Evolutionary conservation across 1,139 yeast species (phyloP), one percentile per base, ranked within the genome.

Genomic region (Yamadazyma atmosphaerica): DNA sequence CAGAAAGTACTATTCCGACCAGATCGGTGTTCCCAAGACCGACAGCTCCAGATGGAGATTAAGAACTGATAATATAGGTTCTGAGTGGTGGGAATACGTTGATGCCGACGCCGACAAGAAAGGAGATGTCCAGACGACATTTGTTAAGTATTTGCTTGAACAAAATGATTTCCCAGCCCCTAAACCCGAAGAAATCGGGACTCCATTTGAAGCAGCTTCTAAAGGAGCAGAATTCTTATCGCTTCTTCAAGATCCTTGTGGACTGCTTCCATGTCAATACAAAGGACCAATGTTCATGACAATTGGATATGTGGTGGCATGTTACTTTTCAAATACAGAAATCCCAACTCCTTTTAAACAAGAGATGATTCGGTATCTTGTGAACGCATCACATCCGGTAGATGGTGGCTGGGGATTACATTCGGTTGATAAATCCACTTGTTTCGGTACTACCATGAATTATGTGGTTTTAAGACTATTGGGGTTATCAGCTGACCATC

Each of bases 381-480:
- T 88, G 14, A 94, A 94, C 56, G 77, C 87, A 0, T 83, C 98
- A 0, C 96, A 92, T 57, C 98, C 97, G 0, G 96, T 89, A 0
- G 99, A 94, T 61, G 99, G 99, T n/a, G 99, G 98, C 1, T 94
- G 99, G 98, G 98, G 98, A 0, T 72, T 94, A 36, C 98, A 92
- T 56, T 79, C 89, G 3, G 82, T 79, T 35, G 98, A 92, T 56
- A 92, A 90, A 58, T 83, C 95, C 6, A 94, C 98, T 0, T 94
- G 94, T 49, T 90, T 89, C 59, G 98, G 99, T 4, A 94, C 99
- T 1, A 73, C 89, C 1, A 77, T 92, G 55, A 89, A 89, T 61
- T 94, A 94, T 59, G 83, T 92, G 6, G 67, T 72, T 22, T 69
- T 92, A 42, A 72, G 99, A 43, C 62, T 94, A 8, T 52, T 92